phyloP scores from a whole-genome alignment of 352 stramenopile genomes.

The Globisporangium ultimum region DNA sequence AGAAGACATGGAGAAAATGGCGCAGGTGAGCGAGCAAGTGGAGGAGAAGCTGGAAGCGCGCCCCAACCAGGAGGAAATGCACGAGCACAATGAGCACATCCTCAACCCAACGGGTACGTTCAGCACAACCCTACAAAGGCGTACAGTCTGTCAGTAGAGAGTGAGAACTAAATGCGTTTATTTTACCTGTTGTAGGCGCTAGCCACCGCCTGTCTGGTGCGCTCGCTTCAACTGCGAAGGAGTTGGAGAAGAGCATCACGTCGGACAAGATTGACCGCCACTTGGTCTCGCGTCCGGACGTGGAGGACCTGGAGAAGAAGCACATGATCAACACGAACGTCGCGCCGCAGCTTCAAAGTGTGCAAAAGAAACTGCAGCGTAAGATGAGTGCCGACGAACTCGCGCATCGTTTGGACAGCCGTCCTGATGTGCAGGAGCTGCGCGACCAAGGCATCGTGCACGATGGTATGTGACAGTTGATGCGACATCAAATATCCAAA shows the following conservation, averaged over 20 bases:
- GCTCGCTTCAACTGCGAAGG: slow-evolving; percentile 40
- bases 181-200: slow-evolving; percentile 11
- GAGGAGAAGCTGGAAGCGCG: slow-evolving; percentile 45
- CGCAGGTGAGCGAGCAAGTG: slow-evolving; percentile 32
- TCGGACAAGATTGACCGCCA: slow-evolving; percentile 71
- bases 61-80: slow-evolving; percentile 46
- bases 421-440: slow-evolving; percentile 73
- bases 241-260: slow-evolving; percentile 48
- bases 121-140: neutral
- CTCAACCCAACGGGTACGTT: slow-evolving; percentile 33
- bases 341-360: slow-evolving; percentile 52
- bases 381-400: slow-evolving; percentile 77
- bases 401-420: slow-evolving; percentile 55
- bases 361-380: slow-evolving; percentile 73
- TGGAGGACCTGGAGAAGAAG: slow-evolving; percentile 48
- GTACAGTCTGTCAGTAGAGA: too few species aligned
- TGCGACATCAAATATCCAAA: neutral
- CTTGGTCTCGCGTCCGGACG: slow-evolving; percentile 52
- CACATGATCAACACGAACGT: slow-evolving; percentile 57
- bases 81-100: slow-evolving; percentile 45
- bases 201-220: slow-evolving; percentile 33
- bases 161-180: too few species aligned
- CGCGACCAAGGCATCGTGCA: slow-evolving; percentile 66
- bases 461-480: slow-evolving; percentile 23
- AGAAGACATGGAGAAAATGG: slow-evolving; percentile 38